Conservation (phyloP, 495 filamentous ascomycete species). For the Aspergillus homomorphus region DNA sequence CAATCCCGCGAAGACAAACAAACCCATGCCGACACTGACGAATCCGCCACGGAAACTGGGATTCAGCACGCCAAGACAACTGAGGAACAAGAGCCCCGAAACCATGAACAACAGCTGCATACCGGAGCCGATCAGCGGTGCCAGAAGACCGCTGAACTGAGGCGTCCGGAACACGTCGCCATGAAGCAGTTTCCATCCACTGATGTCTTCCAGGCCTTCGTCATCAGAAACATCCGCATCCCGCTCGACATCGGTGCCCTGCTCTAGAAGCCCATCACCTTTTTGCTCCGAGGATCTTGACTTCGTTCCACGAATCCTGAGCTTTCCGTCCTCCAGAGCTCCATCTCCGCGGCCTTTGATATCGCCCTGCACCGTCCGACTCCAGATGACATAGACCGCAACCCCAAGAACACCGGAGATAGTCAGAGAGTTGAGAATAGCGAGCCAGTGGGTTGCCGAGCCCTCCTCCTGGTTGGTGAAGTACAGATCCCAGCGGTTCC, state of each 20-base stretch:
- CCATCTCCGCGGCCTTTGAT: constrained; percentile 69
- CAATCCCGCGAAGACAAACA: constrained; percentile 84
- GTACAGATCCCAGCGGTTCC: constrained; percentile 86
- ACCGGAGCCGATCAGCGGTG: constrained; percentile 83
- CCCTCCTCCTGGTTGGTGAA: constrained; percentile 89
- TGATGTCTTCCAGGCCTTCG: constrained; percentile 76
- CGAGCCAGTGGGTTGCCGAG: constrained; percentile 84
- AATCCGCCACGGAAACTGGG: constrained; percentile 92
- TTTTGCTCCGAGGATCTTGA: constrained; percentile 54
- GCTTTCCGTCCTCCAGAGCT: constrained; percentile 65
- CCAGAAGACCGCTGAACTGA: constrained; percentile 69
- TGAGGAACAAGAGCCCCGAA: constrained; percentile 71
- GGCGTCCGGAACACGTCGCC: constrained; percentile 90
- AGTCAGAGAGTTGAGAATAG: constrained; percentile 85
- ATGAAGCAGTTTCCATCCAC: constrained; percentile 94
- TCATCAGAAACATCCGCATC: constrained; percentile 70
- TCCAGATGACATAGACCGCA: constrained; percentile 81
- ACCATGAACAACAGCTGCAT: constrained; percentile 90
- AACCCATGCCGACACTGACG: constrained; percentile 78
- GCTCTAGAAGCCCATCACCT: constrained; percentile 60
- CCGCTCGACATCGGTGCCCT: constrained; percentile 55
- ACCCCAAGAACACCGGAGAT: constrained; percentile 81
- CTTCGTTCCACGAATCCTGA: constrained; percentile 49
- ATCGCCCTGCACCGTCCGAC: constrained; percentile 77
- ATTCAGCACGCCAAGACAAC: constrained; percentile 80